Evolutionary conservation across 1,284 basidiomycete genomes (phyloP), one percentile per base, ranked within the genome.

Genomic region (Caloboletus firmus): DNA sequence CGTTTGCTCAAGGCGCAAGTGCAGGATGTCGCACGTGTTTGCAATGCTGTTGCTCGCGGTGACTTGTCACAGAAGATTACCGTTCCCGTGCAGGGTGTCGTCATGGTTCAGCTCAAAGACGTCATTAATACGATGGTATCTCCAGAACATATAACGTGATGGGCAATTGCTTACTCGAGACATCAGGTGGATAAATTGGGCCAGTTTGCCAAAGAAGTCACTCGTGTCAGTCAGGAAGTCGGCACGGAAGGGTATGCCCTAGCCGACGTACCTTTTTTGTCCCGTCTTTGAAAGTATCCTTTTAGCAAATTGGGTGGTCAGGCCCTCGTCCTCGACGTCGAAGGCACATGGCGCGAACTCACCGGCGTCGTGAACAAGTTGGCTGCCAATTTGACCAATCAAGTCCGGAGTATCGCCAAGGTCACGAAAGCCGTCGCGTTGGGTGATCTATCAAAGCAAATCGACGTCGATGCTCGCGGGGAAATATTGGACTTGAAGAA

Each of bases 361-460:
- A 95, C 93, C 1, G 85, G 84, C 56, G 91, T 91, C 57, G 93
- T 96, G 69, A 96, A 96, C 76, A 91, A 90, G 62, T 74, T 97
- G 57, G 94, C 95, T n/a, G 90, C 88, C 12, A 97, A 96, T 76
- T 78, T 99, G 57, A 99, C 97, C 13, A 90, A 82, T 60, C 95
- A 99, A 76, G 95, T 98, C 45, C 85, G 95, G 69, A 91, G 89
- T 62, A 98, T 99, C 67, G 94, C 96, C 28, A 85, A 87, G 67
- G 93, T 96, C 67, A 99, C 96, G n/a, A 98, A 95, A 69, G 97
- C 97, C 11, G 95, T 99, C 67, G 95, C 97, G 1, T 78, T 89
- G 57, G 97, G 97, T 45, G 97, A 99, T 75, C 77, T 99, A 59
- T 91, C 88, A 34, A 93, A 96, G 68, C 95, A 97, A 68, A 98